Percentiles rank a stretch among this genome's conserved stretches.
Evolutionary conservation across 2,329 filamentous ascomycete species (phyloP).

Genomic region (Venturia carpophila): DNA sequence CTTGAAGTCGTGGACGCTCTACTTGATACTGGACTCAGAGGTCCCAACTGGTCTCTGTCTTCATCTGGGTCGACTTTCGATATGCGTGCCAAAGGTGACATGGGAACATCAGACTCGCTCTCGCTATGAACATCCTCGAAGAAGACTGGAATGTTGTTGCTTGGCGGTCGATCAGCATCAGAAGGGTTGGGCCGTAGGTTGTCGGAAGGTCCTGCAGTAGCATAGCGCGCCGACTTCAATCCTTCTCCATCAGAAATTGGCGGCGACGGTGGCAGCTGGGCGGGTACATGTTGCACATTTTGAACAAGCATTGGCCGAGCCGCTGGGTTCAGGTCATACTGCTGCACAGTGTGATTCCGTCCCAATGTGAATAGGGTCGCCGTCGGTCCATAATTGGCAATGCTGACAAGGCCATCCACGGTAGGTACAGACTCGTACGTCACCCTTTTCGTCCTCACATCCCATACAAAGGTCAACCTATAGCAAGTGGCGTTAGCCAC

Average conservation of each 20-base stretch:
- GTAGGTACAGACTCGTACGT: slow-evolving; percentile 84
- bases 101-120: slow-evolving; percentile 51
- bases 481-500: slow-evolving; percentile 19
- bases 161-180: slow-evolving; percentile 26
- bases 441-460: slow-evolving; percentile 96
- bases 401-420: slow-evolving; percentile 67
- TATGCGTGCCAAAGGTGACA: neutral
- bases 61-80: slow-evolving; percentile 50
- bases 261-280: slow-evolving; percentile 69
- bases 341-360: slow-evolving; percentile 80
- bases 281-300: slow-evolving; percentile 78
- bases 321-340: slow-evolving; percentile 79
- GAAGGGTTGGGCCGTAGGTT: slow-evolving; percentile 25
- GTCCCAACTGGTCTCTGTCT: slow-evolving; percentile 54
- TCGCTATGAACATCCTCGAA: slow-evolving; percentile 59
- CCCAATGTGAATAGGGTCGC: slow-evolving; percentile 90
- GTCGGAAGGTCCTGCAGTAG: slow-evolving; percentile 8
- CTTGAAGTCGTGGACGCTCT: slow-evolving; percentile 21
- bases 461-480: slow-evolving; percentile 86
- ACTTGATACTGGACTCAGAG: slow-evolving; percentile 59
- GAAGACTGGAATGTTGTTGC: slow-evolving; percentile 28
- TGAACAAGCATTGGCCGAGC: slow-evolving; percentile 66
- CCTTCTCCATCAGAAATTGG: slow-evolving; percentile 73
- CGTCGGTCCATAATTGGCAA: slow-evolving; percentile 82
- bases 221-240: slow-evolving; percentile 12